phyloP scores from a whole-genome alignment of 805 yeast species.

The Starmerella floris region DNA sequence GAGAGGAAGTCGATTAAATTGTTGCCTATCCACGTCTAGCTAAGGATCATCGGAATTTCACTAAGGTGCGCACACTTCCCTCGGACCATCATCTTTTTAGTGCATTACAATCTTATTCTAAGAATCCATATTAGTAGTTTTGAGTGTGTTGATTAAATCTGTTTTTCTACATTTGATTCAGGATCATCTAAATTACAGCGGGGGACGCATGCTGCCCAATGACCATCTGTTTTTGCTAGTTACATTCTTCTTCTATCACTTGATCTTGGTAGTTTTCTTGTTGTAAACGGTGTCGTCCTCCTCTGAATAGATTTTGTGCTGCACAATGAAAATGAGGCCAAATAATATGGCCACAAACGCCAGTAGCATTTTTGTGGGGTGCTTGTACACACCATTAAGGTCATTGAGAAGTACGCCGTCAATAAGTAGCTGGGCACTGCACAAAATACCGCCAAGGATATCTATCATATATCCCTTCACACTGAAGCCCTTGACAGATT shows the following conservation, averaged over 20 bases:
- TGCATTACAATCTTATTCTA: too few species aligned
- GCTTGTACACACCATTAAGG: slow-evolving; percentile 27
- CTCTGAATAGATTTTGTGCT: slow-evolving; percentile 21
- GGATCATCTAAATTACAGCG: too few species aligned
- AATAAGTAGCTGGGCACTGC: slow-evolving; percentile 31
- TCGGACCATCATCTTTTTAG: too few species aligned
- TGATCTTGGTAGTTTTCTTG: slow-evolving; percentile 1
- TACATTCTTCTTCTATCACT: slow-evolving; percentile 10
- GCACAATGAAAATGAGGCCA: slow-evolving; percentile 24
- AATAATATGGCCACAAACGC: slow-evolving; percentile 28
- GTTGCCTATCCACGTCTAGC: too few species aligned
- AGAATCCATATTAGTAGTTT: too few species aligned
- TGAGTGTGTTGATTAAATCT: too few species aligned
- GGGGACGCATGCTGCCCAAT: too few species aligned
- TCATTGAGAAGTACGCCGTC: slow-evolving; percentile 30
- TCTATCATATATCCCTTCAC: slow-evolving; percentile 32
- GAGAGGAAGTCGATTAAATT: too few species aligned
- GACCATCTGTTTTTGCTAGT: too few species aligned
- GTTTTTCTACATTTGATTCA: too few species aligned
- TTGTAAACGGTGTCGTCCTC: slow-evolving; percentile 11
- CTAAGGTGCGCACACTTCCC: too few species aligned
- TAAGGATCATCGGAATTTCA: too few species aligned
- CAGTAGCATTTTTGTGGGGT: slow-evolving; percentile 36
- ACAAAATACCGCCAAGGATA: slow-evolving; percentile 32
- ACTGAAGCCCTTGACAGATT: slow-evolving; percentile 37